Base-by-base conservation (phyloP, 768 basidiomycete species). In the Rhizopogon vulgaris region DNA sequence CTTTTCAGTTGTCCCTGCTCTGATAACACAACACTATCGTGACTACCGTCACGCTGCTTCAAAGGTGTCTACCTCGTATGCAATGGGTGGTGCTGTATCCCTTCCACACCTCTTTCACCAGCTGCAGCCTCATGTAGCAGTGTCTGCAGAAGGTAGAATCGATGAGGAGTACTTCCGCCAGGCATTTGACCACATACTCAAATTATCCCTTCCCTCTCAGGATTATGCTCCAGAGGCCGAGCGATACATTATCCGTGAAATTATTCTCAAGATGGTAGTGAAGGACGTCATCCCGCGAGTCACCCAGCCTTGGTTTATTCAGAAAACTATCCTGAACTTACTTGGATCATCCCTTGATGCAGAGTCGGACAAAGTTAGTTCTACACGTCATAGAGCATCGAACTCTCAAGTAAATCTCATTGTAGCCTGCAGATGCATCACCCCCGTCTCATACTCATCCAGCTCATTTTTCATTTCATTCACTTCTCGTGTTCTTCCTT, bases 251-350 rank as follows among this genome's bases (percentile, higher is more conserved):
- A 70, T 90, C 38, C 82, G 92, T 52, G 95, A 98, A 70, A 72
- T 96, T 37, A 60, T 95, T 28, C 78, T 91, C 61, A 87, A 88
- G 58, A 75, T 90, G 22, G 70, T 97, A 6, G 71, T 93, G 55
- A 77, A 78, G 43, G 82, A 84, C 56, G 68, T 87, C 24, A 61
- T 87, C 24, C 84, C 84, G 28, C 83, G 80, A 58, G 65, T 95
- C 47, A 79, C 82, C 6, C 87, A 96, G 64, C 87, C 90, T 0
- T 97, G 94, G 93, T 97, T 96, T 65, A 78, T 95, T 41, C 83
- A 92, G 52, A 82, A 75, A 60, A 61, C 78, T 3, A 72, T 87
- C 10, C 72, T 94, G 34, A 82, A 84, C 59, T 65, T 85, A 3
- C 69, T 95, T 10, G 86, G 82, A 6, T 71, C 75, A 24, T 62